phyloP scores from a whole-genome alignment of 208 protist genomes.

The Acanthamoeba castellanii region DNA sequence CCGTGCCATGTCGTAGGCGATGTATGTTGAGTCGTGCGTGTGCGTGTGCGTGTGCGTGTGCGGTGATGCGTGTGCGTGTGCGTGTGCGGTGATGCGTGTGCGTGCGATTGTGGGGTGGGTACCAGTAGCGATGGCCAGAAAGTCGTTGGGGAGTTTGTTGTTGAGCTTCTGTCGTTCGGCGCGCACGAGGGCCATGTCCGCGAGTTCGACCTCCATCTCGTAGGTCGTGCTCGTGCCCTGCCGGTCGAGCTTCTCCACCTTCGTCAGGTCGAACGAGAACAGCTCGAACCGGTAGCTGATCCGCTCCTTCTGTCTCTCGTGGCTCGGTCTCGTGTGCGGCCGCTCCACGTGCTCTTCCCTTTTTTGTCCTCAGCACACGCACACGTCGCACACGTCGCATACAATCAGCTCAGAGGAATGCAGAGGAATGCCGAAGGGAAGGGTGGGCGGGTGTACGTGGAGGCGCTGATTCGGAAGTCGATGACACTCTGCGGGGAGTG shows the following conservation, averaged over 20 bases:
- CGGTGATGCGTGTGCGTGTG: too few species aligned
- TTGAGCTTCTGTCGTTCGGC: neutral
- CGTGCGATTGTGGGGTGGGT: neutral
- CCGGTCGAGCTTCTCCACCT: slow-evolving; percentile 20
- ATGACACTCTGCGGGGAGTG: neutral
- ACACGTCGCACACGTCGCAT: neutral
- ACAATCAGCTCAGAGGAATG: neutral
- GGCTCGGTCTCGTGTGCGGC: neutral
- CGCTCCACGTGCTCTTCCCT: neutral
- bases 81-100: too few species aligned
- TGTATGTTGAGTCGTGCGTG: too few species aligned
- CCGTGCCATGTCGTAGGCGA: too few species aligned
- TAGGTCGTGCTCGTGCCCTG: neutral
- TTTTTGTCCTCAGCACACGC: neutral
- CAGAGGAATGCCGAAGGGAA: neutral
- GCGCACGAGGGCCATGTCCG: slow-evolving; percentile 5
- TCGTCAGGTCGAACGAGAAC: slow-evolving; percentile 43
- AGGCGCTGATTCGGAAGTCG: slow-evolving; percentile 47
- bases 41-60: too few species aligned
- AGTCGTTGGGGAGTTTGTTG: slow-evolving; percentile 32
- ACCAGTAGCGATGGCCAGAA: slow-evolving; percentile 23
- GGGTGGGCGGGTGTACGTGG: neutral
- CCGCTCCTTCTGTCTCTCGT: slow-evolving; percentile 45
- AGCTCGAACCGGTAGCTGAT: slow-evolving; percentile 34
- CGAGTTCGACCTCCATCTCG: slow-evolving; percentile 55